These are phyloP conservation scores for Mycena olivaceomarginata DNA, from an alignment of 768 basidiomycete species.

Conservation along the genomic window DNA sequence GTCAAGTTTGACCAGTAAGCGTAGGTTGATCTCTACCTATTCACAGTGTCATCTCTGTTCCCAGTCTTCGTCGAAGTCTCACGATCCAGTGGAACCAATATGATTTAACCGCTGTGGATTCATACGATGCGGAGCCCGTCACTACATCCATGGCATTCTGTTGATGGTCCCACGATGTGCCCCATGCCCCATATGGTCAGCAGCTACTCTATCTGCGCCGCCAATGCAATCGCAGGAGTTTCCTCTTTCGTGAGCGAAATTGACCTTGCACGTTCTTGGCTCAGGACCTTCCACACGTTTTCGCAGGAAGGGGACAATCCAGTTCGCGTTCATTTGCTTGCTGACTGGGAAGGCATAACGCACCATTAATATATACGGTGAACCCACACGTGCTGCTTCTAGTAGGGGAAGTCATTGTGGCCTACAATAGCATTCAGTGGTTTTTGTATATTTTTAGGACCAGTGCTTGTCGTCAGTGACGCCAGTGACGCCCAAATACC, in stretches of 20 bases:
- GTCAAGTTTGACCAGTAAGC: not conserved
- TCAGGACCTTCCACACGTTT: not conserved
- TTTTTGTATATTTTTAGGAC: not conserved
- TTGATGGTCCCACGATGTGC: not conserved
- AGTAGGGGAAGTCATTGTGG: not conserved
- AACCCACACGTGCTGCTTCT: not conserved
- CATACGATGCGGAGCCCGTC: not conserved
- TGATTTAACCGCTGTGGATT: slow-evolving; percentile 5
- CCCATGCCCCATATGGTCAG: slow-evolving; percentile 5
- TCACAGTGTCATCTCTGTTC: not conserved
- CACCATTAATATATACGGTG: not conserved
- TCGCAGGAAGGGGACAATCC: not conserved
- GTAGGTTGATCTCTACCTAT: not conserved
- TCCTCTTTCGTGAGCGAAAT: slow-evolving; percentile 11
- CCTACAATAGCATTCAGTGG: not conserved
- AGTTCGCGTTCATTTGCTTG: not conserved
- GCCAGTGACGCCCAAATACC: not conserved
- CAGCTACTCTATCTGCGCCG: not conserved
- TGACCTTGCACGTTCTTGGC: not conserved
- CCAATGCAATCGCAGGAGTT: slow-evolving; percentile 1
- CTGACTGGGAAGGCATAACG: too few relatives aligned
- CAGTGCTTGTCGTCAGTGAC: not conserved
- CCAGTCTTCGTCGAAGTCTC: too few relatives aligned
- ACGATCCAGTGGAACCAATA: not conserved
- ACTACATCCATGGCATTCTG: not conserved